phyloP scores from a whole-genome alignment of 805 yeast genomes.

The Limtongia smithiae region DNA sequence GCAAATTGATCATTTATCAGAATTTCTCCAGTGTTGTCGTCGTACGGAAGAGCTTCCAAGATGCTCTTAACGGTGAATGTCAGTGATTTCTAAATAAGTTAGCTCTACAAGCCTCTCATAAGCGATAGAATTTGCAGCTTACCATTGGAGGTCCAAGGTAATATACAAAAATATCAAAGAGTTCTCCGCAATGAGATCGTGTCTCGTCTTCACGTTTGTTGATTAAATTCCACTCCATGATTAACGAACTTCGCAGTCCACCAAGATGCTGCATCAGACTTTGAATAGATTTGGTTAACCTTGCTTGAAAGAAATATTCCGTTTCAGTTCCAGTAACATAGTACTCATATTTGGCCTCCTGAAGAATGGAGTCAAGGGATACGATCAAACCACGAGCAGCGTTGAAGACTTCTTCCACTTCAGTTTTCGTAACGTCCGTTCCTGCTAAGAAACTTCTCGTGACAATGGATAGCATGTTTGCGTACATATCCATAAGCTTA shows the following conservation, averaged over 20 bases:
- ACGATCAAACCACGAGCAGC: constrained; percentile 13
- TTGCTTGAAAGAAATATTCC: constrained; percentile 47
- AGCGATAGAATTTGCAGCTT: constrained; percentile 39
- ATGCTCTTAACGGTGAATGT: constrained; percentile 49
- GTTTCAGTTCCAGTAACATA: constrained; percentile 51
- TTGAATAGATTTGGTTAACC: constrained; percentile 51
- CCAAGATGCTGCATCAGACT: constrained; percentile 56
- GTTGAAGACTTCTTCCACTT: constrained; percentile 18
- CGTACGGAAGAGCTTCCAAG: constrained; percentile 57
- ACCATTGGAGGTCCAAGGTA: constrained; percentile 71
- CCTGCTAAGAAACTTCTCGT: constrained; percentile 23
- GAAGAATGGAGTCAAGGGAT: constrained; percentile 42
- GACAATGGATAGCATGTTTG: constrained; percentile 38
- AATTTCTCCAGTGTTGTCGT: constrained; percentile 37
- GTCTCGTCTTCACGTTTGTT: constrained; percentile 10
- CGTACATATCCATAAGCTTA: constrained; percentile 49
- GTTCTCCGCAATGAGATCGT: constrained; percentile 37
- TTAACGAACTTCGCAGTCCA: constrained; percentile 65
- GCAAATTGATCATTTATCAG: constrained; percentile 44
- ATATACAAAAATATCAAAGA: constrained; percentile 63
- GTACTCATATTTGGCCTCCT: constrained; percentile 64
- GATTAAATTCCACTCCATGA: constrained; percentile 40
- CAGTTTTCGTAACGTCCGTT: constrained; percentile 19
- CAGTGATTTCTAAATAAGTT: constrained; percentile 21
- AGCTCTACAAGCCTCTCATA: no score